These are phyloP conservation scores for Suillus placidus DNA, from an alignment of 768 basidiomycete species.

Conservation along the genomic window DNA sequence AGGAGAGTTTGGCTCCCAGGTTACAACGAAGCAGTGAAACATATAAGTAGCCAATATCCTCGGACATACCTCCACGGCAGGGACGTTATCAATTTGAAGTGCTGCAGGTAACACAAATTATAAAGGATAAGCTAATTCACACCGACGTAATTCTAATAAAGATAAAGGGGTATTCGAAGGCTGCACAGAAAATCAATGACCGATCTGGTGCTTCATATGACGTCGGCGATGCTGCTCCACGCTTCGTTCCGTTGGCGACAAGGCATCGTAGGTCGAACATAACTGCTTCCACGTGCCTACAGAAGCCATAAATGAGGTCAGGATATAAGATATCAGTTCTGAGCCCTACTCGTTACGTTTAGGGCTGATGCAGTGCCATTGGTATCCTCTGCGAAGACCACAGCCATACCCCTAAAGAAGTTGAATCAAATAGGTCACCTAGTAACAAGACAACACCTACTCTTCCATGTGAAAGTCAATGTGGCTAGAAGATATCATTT, in stretches of 20 bases:
- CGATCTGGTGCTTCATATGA: background rate
- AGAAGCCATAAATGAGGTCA: background rate
- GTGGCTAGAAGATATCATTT: constrained; percentile 27
- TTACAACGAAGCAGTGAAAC: background rate
- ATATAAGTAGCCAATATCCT: background rate
- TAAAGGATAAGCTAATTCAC: background rate
- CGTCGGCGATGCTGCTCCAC: background rate
- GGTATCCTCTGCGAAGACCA: constrained; percentile 42
- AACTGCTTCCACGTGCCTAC: constrained; percentile 9
- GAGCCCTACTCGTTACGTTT: constrained; percentile 21
- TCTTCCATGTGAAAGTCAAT: constrained; percentile 41
- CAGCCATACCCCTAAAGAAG: constrained; percentile 43
- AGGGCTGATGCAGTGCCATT: constrained; percentile 23
- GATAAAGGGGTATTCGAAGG: background rate
- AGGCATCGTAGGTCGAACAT: constrained; percentile 8
- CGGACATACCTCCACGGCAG: background rate
- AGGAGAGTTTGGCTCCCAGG: background rate
- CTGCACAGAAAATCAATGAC: background rate
- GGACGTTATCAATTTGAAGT: background rate
- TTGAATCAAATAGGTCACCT: constrained; percentile 28
- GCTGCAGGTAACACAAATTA: background rate
- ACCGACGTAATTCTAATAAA: background rate
- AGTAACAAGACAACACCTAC: constrained; percentile 20
- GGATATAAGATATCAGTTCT: background rate
- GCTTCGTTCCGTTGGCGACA: constrained; percentile 1